A percentile compares a stretch with the other conserved stretches of the same genome.
phyloP scores from a whole-genome alignment of 768 basidiomycete genomes.

The Phanerodontia chrysosporium region DNA sequence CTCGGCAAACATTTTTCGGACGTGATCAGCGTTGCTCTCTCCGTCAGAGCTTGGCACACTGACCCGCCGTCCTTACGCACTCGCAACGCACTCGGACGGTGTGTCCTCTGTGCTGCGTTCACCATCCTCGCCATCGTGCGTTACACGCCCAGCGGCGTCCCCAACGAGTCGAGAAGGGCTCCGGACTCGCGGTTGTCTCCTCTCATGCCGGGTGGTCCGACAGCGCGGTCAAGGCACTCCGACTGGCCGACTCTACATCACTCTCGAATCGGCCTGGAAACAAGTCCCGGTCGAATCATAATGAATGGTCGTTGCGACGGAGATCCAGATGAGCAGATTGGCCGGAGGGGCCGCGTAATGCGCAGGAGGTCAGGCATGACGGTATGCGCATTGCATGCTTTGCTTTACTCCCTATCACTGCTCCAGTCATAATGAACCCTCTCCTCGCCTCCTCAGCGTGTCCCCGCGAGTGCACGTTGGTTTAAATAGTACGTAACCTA shows the following conservation, averaged over 20 bases:
- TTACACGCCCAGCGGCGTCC: too few relatives aligned
- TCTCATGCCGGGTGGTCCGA: neutral
- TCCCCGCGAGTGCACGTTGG: neutral
- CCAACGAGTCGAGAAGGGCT: too few relatives aligned
- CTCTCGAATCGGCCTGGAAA: neutral
- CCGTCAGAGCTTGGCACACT: neutral
- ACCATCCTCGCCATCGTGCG: too few relatives aligned
- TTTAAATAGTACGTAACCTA: neutral
- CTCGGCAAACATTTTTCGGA: conserved; percentile 3
- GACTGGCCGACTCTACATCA: neutral
- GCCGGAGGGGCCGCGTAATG: neutral
- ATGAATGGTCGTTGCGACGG: neutral
- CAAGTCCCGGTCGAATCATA: neutral
- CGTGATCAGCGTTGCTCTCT: neutral
- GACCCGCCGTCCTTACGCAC: neutral
- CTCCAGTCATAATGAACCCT: neutral
- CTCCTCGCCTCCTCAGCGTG: neutral
- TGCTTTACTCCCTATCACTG: neutral
- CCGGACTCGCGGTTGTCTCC: neutral
- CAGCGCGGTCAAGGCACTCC: neutral
- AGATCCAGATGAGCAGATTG: neutral
- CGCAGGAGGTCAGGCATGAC: neutral
- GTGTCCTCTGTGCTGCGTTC: too few relatives aligned
- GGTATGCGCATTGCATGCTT: neutral
- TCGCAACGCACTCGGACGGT: neutral